Conservation (phyloP, 2,329 filamentous ascomycete genomes). For the Monosporascus sp. region DNA sequence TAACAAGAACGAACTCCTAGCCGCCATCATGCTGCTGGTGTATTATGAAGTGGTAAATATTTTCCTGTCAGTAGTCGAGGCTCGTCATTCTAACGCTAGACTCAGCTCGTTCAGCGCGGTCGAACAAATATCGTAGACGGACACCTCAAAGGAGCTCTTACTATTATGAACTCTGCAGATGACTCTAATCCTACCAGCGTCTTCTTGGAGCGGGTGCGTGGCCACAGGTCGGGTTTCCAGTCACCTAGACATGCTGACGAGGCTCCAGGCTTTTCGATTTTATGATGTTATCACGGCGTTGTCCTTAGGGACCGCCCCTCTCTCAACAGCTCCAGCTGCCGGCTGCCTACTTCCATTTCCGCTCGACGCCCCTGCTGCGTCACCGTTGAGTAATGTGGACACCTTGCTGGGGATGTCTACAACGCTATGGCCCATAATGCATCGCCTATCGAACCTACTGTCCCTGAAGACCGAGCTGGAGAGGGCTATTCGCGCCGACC, state of each 20-base stretch:
- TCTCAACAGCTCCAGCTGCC: constrained; percentile 44
- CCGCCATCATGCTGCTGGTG: constrained; percentile 55
- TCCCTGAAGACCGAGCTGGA: constrained; percentile 48
- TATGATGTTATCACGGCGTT: constrained; percentile 62
- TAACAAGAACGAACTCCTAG: constrained; percentile 53
- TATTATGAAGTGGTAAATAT: constrained; percentile 58
- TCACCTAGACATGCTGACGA: constrained; percentile 15
- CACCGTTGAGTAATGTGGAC: constrained; percentile 49
- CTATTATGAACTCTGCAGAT: constrained; percentile 49
- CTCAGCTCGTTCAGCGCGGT: constrained; percentile 54
- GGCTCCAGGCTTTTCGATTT: constrained; percentile 53
- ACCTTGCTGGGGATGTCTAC: constrained; percentile 57
- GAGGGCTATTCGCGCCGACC: constrained; percentile 35
- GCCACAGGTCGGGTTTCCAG: background rate
- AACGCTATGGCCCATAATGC: constrained; percentile 59
- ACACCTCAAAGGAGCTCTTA: constrained; percentile 57
- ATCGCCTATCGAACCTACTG: constrained; percentile 52
- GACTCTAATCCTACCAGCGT: constrained; percentile 45
- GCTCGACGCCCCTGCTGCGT: constrained; percentile 37
- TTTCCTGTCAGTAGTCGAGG: background rate
- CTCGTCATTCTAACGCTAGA: constrained; percentile 8
- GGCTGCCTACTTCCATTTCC: constrained; percentile 42
- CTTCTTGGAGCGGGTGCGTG: constrained; percentile 53
- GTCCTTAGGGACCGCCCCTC: constrained; percentile 53
- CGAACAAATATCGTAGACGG: constrained; percentile 55